Evolutionary conservation across 140 eudicot species (phyloP), one percentile per base, ranked within the genome.

Genomic region (Ambrosia hybrid): DNA sequence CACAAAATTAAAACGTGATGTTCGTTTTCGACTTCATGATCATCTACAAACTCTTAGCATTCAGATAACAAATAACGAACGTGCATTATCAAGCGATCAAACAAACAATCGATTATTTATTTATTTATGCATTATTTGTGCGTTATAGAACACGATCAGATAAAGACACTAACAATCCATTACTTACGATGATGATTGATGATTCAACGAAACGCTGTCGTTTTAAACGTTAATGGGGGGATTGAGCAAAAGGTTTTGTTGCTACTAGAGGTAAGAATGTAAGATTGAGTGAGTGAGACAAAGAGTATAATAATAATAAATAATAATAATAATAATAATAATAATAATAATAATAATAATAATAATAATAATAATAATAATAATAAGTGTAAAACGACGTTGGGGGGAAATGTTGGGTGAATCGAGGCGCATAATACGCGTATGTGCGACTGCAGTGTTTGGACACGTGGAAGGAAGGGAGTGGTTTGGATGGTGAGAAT

Each of bases 391-490:
- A 5, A 5, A 5, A 6, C 8, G 53, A 8, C 53, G 2, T 9
- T 48, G 53, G 12, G 53, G 53, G 14, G 9, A 13, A 2, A 48
- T 48, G 46, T 7, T 5, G 46, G 2, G 46, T 41, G 46, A 6
- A 4, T 41, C 9, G 46, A 41, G 46, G 53, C 53, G 53, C 2
- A 10, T 11, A 48, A 8, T 10, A 48, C 46, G 4, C 46, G 12
- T 11, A 8, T 13, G 53, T 8, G 2, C 14, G 9, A 2, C 4
- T 12, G 26, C 26, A 48, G 53, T 48, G 2, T 48, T 48, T 46
- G 71, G 16, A 76, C 81, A 68, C 76, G 76, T 76, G 81, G 75
- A 53, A 45, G 26, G 65, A 38, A 30, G 36, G 0, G 36, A n/a
- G 53, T 76, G 64, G 75, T 1, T 60, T 37, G n/a, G 53, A 6